Evolutionary conservation across 371 early-diverging fungal genomes (phyloP).

Genomic region (Quaeritorhiza haematococci): DNA sequence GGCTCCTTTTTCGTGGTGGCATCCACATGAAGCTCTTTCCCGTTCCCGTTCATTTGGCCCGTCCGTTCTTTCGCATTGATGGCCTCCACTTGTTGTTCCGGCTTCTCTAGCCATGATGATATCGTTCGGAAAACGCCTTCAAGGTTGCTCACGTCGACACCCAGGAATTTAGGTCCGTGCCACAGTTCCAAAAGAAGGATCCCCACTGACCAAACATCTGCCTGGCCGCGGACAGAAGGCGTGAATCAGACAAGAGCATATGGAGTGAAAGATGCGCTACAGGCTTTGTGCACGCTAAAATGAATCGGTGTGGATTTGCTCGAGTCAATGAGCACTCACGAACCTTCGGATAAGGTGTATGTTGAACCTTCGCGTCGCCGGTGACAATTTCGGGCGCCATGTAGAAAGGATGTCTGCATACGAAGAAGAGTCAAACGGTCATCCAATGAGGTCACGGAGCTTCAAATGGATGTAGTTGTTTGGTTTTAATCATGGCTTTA

Average conservation of each 20-base stretch:
- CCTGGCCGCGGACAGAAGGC: too few species aligned
- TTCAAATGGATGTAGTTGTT: not conserved
- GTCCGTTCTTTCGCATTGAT: not conserved
- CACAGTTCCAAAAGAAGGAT: constrained; percentile 11
- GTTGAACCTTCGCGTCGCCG: not conserved
- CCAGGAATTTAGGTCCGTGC: not conserved
- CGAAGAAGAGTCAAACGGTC: not conserved
- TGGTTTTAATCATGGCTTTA: too few species aligned
- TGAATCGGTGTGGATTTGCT: not conserved
- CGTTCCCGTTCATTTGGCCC: too few species aligned
- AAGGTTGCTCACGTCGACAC: not conserved
- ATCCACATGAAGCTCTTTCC: too few species aligned
- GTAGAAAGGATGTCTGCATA: not conserved
- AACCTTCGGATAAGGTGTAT: not conserved
- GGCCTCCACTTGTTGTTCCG: not conserved
- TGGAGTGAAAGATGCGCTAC: not conserved
- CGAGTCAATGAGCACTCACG: not conserved
- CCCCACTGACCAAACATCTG: constrained; percentile 14
- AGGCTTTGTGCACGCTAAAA: not conserved
- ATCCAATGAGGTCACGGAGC: not conserved
- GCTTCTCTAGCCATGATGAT: constrained; percentile 16
- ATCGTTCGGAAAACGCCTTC: not conserved
- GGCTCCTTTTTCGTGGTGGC: too few species aligned
- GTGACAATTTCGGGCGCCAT: constrained; percentile 10
- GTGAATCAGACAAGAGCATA: too few species aligned